Evolutionary conservation across 2,329 filamentous ascomycete species (phyloP).

Genomic region (Cytospora mali): DNA sequence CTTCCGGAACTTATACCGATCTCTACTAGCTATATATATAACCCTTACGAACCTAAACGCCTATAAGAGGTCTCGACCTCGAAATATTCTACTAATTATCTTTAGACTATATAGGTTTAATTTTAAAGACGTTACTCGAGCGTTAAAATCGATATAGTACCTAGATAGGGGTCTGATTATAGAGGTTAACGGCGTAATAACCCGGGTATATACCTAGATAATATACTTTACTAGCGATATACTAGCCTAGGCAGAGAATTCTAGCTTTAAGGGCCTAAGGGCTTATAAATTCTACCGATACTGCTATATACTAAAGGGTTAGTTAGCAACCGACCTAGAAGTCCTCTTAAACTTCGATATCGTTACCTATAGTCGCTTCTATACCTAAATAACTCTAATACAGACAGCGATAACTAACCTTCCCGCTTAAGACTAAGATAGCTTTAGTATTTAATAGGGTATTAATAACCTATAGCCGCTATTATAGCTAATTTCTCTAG

Average conservation of each 20-base stretch:
- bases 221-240: background rate
- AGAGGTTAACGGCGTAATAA: background rate
- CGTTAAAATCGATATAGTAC: background rate
- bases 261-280: background rate
- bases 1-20: background rate
- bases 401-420: background rate
- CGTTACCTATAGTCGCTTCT: background rate
- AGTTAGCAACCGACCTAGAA: background rate
- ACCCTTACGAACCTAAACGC: background rate
- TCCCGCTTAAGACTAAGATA: background rate
- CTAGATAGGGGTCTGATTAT: background rate
- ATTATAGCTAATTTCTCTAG: background rate
- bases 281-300: background rate
- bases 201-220: background rate
- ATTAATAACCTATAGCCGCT: background rate
- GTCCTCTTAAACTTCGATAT: background rate
- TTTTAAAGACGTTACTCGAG: background rate
- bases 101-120: background rate
- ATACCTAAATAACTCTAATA: background rate
- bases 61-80: conserved; percentile 2
- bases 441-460: background rate
- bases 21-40: background rate
- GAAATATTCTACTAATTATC: background rate
- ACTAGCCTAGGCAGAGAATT: background rate
- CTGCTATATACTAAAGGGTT: conserved; percentile 1